Conservation (phyloP, 164 flowering plant species). For the Chloranthus sessilifolius region DNA sequence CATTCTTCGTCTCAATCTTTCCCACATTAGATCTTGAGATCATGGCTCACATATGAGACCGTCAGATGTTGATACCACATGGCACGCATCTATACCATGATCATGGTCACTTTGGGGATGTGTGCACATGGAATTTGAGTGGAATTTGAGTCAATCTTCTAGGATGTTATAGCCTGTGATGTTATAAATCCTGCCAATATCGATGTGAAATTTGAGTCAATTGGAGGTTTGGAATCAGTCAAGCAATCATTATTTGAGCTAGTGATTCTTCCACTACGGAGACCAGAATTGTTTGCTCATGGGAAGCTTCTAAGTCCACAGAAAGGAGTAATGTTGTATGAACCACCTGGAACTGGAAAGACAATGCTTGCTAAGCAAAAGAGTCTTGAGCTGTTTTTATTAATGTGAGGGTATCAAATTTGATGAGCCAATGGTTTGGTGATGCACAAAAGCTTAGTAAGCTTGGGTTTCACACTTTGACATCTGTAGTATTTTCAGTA, state of each 20-base stretch:
- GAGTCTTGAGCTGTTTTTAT: slow-evolving; percentile 92
- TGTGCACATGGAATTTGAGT: too few relatives aligned
- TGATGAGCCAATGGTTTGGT: slow-evolving; percentile 97
- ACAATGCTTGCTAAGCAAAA: slow-evolving; percentile 64
- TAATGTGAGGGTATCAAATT: slow-evolving; percentile 73
- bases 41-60: too few relatives aligned
- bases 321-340: slow-evolving; percentile 65
- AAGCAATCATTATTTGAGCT: slow-evolving; percentile 67
- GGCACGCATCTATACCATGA: too few relatives aligned
- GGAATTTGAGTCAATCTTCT: slow-evolving; percentile 9
- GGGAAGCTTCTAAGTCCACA: slow-evolving; percentile 79
- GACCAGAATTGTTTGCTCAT: slow-evolving; percentile 74
- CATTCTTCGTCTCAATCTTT: too few relatives aligned
- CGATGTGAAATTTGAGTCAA: slow-evolving; percentile 69
- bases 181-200: slow-evolving; percentile 84
- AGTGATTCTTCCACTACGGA: slow-evolving; percentile 67
- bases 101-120: too few relatives aligned
- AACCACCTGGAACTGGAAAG: slow-evolving; percentile 23
- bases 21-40: too few relatives aligned
- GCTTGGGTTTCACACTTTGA: too few relatives aligned
- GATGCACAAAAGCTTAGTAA: slow-evolving; percentile 92
- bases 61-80: too few relatives aligned
- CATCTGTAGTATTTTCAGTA: too few relatives aligned
- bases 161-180: slow-evolving; percentile 93
- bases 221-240: slow-evolving; percentile 75